Conservation (phyloP, 352 stramenopile genomes). For the Aphanomyces cochlioides region DNA sequence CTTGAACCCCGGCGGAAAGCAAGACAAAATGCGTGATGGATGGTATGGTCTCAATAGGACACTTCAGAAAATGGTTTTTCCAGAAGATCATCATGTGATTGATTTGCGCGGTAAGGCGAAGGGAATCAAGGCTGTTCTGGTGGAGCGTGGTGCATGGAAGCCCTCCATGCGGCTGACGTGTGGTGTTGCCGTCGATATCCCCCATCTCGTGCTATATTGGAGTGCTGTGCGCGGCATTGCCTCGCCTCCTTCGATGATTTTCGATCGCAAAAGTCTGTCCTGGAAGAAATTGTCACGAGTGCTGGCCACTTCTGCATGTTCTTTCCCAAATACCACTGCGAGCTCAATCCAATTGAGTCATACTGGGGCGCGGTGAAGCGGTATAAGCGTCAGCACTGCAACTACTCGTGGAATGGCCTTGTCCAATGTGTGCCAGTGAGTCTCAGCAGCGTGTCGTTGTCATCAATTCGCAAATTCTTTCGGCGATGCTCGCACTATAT, state of each 20-base stretch:
- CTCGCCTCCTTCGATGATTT: constrained; percentile 9
- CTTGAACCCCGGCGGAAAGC: constrained; percentile 5
- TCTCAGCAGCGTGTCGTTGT: not conserved
- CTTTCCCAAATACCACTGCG: constrained; percentile 25
- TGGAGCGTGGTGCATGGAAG: constrained; percentile 12
- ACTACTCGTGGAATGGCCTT: constrained; percentile 13
- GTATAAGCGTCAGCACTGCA: not conserved
- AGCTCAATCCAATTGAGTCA: constrained; percentile 18
- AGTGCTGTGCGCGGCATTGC: constrained; percentile 22
- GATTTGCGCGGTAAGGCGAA: constrained; percentile 14
- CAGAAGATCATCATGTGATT: not conserved
- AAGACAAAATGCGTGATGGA: not conserved
- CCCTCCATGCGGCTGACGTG: not conserved
- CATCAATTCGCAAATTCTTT: constrained; percentile 18
- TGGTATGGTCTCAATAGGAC: not conserved
- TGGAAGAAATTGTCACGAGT: constrained; percentile 3
- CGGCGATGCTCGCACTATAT: constrained; percentile 3
- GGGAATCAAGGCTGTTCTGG: constrained; percentile 7
- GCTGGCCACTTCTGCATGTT: constrained; percentile 8
- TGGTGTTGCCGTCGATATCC: too few species aligned
- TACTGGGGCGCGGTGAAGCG: constrained; percentile 19
- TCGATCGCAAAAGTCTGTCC: not conserved
- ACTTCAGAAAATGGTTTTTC: constrained; percentile 6
- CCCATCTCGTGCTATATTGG: too few species aligned
- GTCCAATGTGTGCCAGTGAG: not conserved